Evolutionary conservation across 805 yeast genomes (phyloP).

Genomic region (Ogataea nitratoaversa): DNA sequence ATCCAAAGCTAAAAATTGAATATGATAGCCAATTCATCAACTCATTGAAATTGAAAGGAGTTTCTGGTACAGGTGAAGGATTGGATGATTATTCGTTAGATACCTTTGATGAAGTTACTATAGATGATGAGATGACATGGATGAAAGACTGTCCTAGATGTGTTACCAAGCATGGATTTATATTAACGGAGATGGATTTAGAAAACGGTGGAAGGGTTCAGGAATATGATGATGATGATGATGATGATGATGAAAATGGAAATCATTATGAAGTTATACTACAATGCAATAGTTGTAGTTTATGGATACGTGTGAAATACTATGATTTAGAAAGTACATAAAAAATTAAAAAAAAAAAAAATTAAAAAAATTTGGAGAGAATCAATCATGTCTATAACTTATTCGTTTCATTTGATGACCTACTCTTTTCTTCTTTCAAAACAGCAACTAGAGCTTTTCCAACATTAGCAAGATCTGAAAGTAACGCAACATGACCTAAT

Average conservation of each 20-base stretch:
- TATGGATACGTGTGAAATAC: conserved; percentile 78
- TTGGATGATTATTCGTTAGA: conserved; percentile 64
- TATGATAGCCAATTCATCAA: conserved; percentile 49
- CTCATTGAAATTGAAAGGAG: conserved; percentile 33
- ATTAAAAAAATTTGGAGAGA: too few species aligned
- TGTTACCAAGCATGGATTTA: conserved; percentile 46
- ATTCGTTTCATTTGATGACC: conserved; percentile 1
- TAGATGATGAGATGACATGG: conserved; percentile 34
- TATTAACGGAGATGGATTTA: conserved; percentile 57
- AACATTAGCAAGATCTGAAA: conserved; percentile 70
- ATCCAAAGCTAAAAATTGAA: conserved; percentile 34
- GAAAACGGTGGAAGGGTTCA: conserved; percentile 41
- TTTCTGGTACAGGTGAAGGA: conserved; percentile 55
- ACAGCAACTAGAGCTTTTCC: conserved; percentile 68
- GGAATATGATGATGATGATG: conserved; percentile 38
- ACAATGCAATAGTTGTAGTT: conserved; percentile 79
- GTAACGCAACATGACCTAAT: conserved; percentile 74
- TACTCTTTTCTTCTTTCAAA: conserved; percentile 47
- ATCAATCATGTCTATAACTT: neutral
- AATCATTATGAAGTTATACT: conserved; percentile 55
- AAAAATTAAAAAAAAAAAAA: neutral
- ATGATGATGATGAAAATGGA: conserved; percentile 13
- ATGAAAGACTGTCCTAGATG: conserved; percentile 66
- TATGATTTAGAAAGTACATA: conserved; percentile 38
- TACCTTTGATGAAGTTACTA: conserved; percentile 39